These are phyloP conservation scores for Apodospora peruviana DNA, from an alignment of 495 filamentous ascomycete species.

Conservation along the genomic window DNA sequence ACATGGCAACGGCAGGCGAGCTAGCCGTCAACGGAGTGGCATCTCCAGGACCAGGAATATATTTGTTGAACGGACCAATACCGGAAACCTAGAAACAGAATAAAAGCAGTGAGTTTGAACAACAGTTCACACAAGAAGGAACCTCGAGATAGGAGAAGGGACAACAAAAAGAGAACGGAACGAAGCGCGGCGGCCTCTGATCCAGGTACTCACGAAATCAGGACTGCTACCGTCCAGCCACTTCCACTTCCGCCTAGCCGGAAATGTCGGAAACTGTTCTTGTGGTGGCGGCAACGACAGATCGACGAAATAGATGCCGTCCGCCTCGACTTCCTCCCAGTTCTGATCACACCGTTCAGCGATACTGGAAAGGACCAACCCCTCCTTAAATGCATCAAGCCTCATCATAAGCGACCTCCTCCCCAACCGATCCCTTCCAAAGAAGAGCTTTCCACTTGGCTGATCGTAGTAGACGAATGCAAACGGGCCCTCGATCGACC, in stretches of 20 bases:
- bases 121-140: slow-evolving; percentile 9
- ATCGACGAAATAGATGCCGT: slow-evolving; percentile 66
- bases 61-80: slow-evolving; percentile 57
- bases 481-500: slow-evolving; percentile 74
- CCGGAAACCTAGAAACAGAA: slow-evolving; percentile 50
- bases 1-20: slow-evolving; percentile 49
- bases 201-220: slow-evolving; percentile 44
- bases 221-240: slow-evolving; percentile 15
- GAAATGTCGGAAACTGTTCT: not conserved
- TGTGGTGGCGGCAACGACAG: slow-evolving; percentile 23
- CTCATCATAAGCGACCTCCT: slow-evolving; percentile 70
- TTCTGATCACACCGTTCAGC: slow-evolving; percentile 47
- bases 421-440: slow-evolving; percentile 79
- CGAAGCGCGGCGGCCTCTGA: not conserved
- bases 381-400: slow-evolving; percentile 32
- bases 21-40: slow-evolving; percentile 33
- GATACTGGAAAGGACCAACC: slow-evolving; percentile 69
- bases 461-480: slow-evolving; percentile 86
- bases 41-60: slow-evolving; percentile 34
- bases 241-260: slow-evolving; percentile 12
- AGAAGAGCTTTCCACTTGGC: slow-evolving; percentile 56
- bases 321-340: slow-evolving; percentile 79
- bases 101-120: slow-evolving; percentile 39
- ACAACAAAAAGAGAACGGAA: not conserved
- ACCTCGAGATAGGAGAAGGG: not conserved